Base-by-base conservation (phyloP, 768 basidiomycete genomes). In the Melanogaster broomeanus region DNA sequence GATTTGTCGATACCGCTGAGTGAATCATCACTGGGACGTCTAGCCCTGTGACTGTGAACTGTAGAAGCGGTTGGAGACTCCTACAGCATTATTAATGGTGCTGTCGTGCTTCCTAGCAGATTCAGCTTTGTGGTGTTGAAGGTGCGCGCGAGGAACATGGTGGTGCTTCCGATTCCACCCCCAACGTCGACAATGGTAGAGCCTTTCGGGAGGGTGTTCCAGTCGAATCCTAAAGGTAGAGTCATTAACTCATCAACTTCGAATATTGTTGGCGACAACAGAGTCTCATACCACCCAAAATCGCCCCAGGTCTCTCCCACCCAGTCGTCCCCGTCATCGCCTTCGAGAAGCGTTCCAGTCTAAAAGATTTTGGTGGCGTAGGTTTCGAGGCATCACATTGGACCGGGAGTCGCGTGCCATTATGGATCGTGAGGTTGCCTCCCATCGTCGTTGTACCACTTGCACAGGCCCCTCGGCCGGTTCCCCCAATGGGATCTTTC, bases 251-350 rank as follows among this genome's bases (percentile, higher is more conserved):
- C 21, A 40, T 18, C 3, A 31, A 49, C 31, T 9, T 4, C 19
- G 12, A 40, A n/a, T 10, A 28, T 42, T 15, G n/a, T 11, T 45
- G 13, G 10, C 10, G 6, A 39, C n/a, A 27, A n/a, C n/a, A 41
- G 11, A 42, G 48, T 31, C 28, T 64, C 74, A 18, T 48, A 81
- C 84, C 81, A 53, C 74, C 75, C 35, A 84, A 65, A 25, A 85
- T 76, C 3, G 80, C 82, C 16, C 79, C 79, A 15, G 83, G 83
- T 2, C 72, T 77, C 69, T 86, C 87, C 87, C 88, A 90, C 2
- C 79, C 80, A 24, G 75, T 78, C 6, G 87, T 86, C 18, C 85
- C 87, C 6, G 76, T 77, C 88, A 91, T 91, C 4, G 88, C 87
- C 50, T 80, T 82, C 27, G 86, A 88, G 59, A 90, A 90, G 31